Base-by-base conservation (phyloP, 805 yeast genomes). In the Metschnikowia lochheadii region DNA sequence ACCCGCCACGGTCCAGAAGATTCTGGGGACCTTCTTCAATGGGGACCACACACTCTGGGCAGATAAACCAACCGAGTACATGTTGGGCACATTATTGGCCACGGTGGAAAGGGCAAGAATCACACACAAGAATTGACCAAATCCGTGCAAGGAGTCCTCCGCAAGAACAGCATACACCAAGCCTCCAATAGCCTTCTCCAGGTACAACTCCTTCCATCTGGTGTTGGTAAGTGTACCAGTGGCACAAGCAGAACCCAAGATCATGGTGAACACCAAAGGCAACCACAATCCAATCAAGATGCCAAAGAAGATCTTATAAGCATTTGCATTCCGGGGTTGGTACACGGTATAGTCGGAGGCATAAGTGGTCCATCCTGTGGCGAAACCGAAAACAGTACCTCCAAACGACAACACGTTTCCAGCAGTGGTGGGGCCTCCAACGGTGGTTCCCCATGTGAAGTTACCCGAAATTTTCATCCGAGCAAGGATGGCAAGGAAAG, bases 341-440 rank as follows among this genome's bases (percentile, higher is more conserved):
- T 89, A 91, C 40, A 85, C 89, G 45, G 96, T 89, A 72, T 90
- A 91, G 72, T 90, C 97, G 47, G 96, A 82, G 26, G 97, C 94
- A 60, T 84, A 89, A 17, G 96, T 84, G 50, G 95, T 82, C 97
- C 97, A 90, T 55, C 97, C 97, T 49, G 96, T 81, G 46, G 96
- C 95, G 63, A 85, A 90, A 56, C 97, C 97, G 61, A 81, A 90
- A 56, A 87, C 67, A 40, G 94, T 70, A 67, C 90, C 84, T 64
- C 96, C 96, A 58, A 85, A 89, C 18, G 92, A 82, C 50, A 90
- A 73, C 17, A 88, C 90, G 61, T 67, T 61, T 56, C 89, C 96
- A 32, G 94, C 95, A 52, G 85, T 84, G 29, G 81, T 75, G 21
- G 73, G 63, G 53, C 96, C 96, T 38, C 73, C 70, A 21, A 52